These are phyloP conservation scores for Wickerhamomyces xylosicus DNA, from an alignment of 805 yeast genomes.

Conservation along the genomic window DNA sequence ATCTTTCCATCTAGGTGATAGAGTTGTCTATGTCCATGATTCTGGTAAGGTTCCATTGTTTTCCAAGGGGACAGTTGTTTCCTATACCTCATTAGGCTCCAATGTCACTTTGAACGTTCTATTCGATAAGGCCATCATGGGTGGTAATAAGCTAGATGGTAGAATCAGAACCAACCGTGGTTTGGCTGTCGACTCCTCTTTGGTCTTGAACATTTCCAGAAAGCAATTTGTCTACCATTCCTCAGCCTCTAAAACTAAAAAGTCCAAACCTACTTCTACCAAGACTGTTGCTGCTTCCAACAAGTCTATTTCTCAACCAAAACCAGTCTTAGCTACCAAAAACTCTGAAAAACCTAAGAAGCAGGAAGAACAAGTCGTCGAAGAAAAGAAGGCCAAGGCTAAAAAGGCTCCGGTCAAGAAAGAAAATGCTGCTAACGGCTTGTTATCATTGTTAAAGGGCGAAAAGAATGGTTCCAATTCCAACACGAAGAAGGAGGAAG, in stretches of 20 bases:
- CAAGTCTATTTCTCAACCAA: slow-evolving; percentile 7
- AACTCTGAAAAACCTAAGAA: not conserved
- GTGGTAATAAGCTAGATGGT: slow-evolving; percentile 78
- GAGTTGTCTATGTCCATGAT: slow-evolving; percentile 76
- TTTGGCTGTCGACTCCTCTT: slow-evolving; percentile 67
- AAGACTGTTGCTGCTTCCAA: slow-evolving; percentile 18
- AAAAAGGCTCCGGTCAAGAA: slow-evolving; percentile 14
- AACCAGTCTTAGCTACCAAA: slow-evolving; percentile 1
- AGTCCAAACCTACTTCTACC: slow-evolving; percentile 11
- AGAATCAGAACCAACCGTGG: slow-evolving; percentile 75
- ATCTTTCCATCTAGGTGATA: slow-evolving; percentile 76
- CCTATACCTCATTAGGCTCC: slow-evolving; percentile 51
- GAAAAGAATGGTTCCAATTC: slow-evolving; percentile 11
- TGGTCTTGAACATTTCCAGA: slow-evolving; percentile 67
- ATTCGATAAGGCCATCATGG: slow-evolving; percentile 74
- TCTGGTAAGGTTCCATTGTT: slow-evolving; percentile 86
- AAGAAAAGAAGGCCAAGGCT: slow-evolving; percentile 1
- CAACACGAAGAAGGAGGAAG: slow-evolving; percentile 6
- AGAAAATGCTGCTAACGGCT: slow-evolving; percentile 28
- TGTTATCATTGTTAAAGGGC: slow-evolving; percentile 33
- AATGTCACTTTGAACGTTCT: slow-evolving; percentile 57
- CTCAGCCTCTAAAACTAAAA: slow-evolving; percentile 37
- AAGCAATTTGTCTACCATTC: slow-evolving; percentile 72
- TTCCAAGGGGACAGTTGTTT: slow-evolving; percentile 84
- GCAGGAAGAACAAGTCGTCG: not conserved